A percentile compares a stretch with the other conserved stretches of the same genome.
phyloP scores from a whole-genome alignment of 2,329 filamentous ascomycete genomes.

The Epichloe uncinata region DNA sequence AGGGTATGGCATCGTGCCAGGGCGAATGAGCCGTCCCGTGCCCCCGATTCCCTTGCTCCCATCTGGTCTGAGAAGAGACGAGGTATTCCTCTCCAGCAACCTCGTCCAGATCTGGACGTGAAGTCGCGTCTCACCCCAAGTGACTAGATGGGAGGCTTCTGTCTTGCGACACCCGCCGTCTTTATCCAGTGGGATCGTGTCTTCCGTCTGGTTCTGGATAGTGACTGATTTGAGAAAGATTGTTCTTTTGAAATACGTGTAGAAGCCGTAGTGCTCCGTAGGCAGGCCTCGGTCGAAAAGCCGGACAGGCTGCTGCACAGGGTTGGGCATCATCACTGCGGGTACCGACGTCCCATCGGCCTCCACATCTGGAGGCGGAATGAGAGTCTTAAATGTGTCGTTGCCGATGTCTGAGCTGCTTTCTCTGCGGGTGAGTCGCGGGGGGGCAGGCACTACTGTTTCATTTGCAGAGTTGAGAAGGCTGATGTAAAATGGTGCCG shows the following conservation, averaged over 20 bases:
- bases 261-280: slow-evolving; percentile 88
- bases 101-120: slow-evolving; percentile 55
- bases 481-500: slow-evolving; percentile 79
- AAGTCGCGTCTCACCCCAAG: slow-evolving; percentile 47
- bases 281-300: slow-evolving; percentile 71
- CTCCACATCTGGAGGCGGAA: slow-evolving; percentile 51
- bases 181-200: slow-evolving; percentile 33
- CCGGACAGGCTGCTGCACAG: slow-evolving; percentile 63
- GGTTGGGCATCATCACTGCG: slow-evolving; percentile 57
- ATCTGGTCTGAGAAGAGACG: slow-evolving; percentile 19
- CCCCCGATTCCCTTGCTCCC: slow-evolving; percentile 16
- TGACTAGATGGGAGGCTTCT: slow-evolving; percentile 42
- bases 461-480: slow-evolving; percentile 39
- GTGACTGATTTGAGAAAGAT: slow-evolving; percentile 60
- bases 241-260: slow-evolving; percentile 78
- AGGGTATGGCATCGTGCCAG: slow-evolving; percentile 51
- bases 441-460: slow-evolving; percentile 14
- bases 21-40: slow-evolving; percentile 23
- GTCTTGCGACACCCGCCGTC: slow-evolving; percentile 40
- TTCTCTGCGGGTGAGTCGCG: slow-evolving; percentile 14
- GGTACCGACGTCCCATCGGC: slow-evolving; percentile 59
- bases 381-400: slow-evolving; percentile 24
- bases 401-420: slow-evolving; percentile 10
- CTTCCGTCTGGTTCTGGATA: slow-evolving; percentile 30
- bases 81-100: slow-evolving; percentile 30